Evolutionary conservation across 2,329 filamentous ascomycete species (phyloP), one percentile per base, ranked within the genome.

Genomic region (Magnaporthales sp.): DNA sequence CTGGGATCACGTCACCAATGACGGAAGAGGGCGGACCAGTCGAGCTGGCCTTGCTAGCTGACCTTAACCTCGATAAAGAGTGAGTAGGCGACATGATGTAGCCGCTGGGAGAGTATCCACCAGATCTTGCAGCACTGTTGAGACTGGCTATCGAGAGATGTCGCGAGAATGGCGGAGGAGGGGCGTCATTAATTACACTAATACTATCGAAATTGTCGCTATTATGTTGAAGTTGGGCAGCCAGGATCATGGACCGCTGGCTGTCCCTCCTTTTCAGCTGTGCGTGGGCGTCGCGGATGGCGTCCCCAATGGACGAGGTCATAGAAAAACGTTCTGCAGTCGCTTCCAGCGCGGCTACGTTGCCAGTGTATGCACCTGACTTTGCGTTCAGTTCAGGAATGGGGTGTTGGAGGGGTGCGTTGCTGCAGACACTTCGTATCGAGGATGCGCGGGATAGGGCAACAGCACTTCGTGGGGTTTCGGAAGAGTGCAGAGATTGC

Each of bases 231-330:
- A 81, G 74, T 66, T 79, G 81, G 62, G 81, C 80, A 24, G 84
- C 86, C 61, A 86, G 80, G 64, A 88, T 80, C 9, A 87, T 90
- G 2, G 88, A 89, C 67, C 84, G 83, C 68, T 86, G 83, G 73
- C 87, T 91, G 73, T 91, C 89, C 73, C 82, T 86, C 70, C 86
- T 84, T 77, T 91, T 91, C 73, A 91, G 80, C 76, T 91, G 88
- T 68, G 86, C 81, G 76, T 91, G 88, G 70, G 92, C 81, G 73
- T 89, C 86, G 68, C 89, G 85, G 72, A 93, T 93, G 71, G 91
- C 90, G 79, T 91, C 86, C 72, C 90, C 90, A 73, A 93, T 90
- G 69, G 91, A 91, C 69, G 88, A 91, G 67, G 87, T 89, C 79
- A 86, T 85, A 71, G 89, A 91, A 75, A 93, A 81, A 70, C 87